Conservation (phyloP, 73 alveolate genomes). For the Blepharisma japonicum region DNA sequence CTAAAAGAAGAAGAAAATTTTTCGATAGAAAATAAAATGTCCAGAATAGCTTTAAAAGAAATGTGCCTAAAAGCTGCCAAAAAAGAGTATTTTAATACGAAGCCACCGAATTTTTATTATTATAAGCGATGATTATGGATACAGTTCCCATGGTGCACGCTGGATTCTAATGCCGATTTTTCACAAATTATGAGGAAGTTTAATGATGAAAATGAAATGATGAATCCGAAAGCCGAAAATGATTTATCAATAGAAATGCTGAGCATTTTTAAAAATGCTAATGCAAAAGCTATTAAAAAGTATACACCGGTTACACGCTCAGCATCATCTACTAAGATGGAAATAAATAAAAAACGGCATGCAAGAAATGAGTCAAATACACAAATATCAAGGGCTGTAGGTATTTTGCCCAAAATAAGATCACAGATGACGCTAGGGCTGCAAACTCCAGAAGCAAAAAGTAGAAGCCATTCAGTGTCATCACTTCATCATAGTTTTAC, state of each 20-base stretch:
- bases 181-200: slow-evolving; percentile 50
- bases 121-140: slow-evolving; percentile 63
- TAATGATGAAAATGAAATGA: slow-evolving; percentile 40
- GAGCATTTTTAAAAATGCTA: slow-evolving; percentile 38
- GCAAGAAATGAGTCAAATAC: background rate
- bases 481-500: too few species aligned
- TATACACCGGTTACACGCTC: background rate
- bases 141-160: slow-evolving; percentile 60
- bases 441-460: too few species aligned
- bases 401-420: too few species aligned
- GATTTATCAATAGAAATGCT: slow-evolving; percentile 39
- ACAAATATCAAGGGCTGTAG: background rate
- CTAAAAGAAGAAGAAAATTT: slow-evolving; percentile 37
- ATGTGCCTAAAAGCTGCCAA: slow-evolving; percentile 30
- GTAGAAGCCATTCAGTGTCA: too few species aligned
- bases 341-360: background rate
- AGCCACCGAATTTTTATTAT: slow-evolving; percentile 40
- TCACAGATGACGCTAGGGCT: too few species aligned
- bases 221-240: slow-evolving; percentile 38
- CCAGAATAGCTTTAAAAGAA: slow-evolving; percentile 32
- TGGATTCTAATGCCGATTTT: slow-evolving; percentile 51
- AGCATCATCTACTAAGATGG: too few species aligned
- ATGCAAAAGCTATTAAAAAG: slow-evolving; percentile 28
- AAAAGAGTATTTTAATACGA: slow-evolving; percentile 6
- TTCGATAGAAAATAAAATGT: slow-evolving; percentile 40